These are phyloP conservation scores for Mycena indigotica DNA, from an alignment of 768 basidiomycete genomes.

Conservation along the genomic window DNA sequence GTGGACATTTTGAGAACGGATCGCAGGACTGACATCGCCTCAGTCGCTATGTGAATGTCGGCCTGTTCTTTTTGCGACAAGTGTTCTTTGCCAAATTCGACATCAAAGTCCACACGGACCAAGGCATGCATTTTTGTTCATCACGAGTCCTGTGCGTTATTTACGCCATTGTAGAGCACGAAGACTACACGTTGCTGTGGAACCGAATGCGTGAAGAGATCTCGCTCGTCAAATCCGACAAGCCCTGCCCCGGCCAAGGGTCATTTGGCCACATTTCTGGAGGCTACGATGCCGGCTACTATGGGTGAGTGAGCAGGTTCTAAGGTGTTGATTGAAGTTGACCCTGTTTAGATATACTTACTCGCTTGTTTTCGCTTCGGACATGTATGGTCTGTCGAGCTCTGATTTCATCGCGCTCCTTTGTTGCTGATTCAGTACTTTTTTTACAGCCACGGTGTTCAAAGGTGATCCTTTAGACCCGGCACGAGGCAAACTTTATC, in stretches of 20 bases:
- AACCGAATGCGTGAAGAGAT: conserved; percentile 68
- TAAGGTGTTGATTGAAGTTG: not conserved
- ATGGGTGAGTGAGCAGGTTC: conserved; percentile 46
- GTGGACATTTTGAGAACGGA: not conserved
- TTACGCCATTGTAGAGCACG: conserved; percentile 40
- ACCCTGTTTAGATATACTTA: conserved; percentile 56
- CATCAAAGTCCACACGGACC: conserved; percentile 71
- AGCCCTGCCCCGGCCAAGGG: conserved; percentile 68
- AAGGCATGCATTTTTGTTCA: conserved; percentile 50
- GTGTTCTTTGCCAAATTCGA: conserved; percentile 84
- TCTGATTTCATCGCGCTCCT: not conserved
- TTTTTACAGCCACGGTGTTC: conserved; percentile 65
- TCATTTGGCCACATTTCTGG: conserved; percentile 77
- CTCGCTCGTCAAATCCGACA: conserved; percentile 66
- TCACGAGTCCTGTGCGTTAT: not conserved
- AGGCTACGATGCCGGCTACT: conserved; percentile 63
- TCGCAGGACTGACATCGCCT: not conserved
- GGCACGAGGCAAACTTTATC: conserved; percentile 64
- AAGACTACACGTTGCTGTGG: conserved; percentile 82
- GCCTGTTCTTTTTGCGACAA: conserved; percentile 80
- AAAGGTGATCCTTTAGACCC: conserved; percentile 76
- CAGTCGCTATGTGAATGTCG: conserved; percentile 79
- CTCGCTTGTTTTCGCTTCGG: conserved; percentile 64
- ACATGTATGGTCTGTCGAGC: conserved; percentile 51
- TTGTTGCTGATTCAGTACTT: not conserved